Percentiles rank a stretch among this genome's conserved stretches.
phyloP scores from a whole-genome alignment of 2,329 filamentous ascomycete species.

The Aspergillus sp. region DNA sequence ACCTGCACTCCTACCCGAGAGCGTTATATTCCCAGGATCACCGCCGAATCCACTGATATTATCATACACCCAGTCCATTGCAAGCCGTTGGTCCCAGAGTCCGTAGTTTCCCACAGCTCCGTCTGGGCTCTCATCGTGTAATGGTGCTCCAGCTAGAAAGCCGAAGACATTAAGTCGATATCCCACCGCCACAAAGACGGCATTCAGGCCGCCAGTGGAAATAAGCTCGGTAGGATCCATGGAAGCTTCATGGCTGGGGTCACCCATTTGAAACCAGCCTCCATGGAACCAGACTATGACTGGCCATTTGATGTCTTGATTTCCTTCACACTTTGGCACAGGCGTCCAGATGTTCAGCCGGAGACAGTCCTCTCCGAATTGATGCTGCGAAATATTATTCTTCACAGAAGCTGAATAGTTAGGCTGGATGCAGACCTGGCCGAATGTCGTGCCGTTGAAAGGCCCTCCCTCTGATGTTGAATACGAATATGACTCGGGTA shows the following conservation, averaged over 20 bases:
- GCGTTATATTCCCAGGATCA: conserved; percentile 47
- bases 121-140: conserved; percentile 11
- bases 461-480: conserved; percentile 20
- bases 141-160: conserved; percentile 43
- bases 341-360: conserved; percentile 53
- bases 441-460: conserved; percentile 41
- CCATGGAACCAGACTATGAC: conserved; percentile 40
- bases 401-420: not conserved
- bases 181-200: conserved; percentile 48
- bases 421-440: conserved; percentile 42
- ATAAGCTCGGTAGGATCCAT: conserved; percentile 48
- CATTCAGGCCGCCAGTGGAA: conserved; percentile 31
- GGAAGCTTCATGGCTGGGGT: conserved; percentile 41
- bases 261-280: conserved; percentile 51
- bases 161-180: conserved; percentile 53
- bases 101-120: conserved; percentile 42
- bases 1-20: conserved; percentile 47
- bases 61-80: conserved; percentile 52
- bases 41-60: conserved; percentile 51
- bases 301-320: conserved; percentile 25
- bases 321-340: conserved; percentile 17
- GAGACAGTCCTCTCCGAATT: conserved; percentile 50
- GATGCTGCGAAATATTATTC: conserved; percentile 18
- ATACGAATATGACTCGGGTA: conserved; percentile 33
- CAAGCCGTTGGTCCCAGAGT: conserved; percentile 51